Base-by-base conservation (phyloP, 805 yeast genomes). In the Sugiyamaella lignohabitans region DNA sequence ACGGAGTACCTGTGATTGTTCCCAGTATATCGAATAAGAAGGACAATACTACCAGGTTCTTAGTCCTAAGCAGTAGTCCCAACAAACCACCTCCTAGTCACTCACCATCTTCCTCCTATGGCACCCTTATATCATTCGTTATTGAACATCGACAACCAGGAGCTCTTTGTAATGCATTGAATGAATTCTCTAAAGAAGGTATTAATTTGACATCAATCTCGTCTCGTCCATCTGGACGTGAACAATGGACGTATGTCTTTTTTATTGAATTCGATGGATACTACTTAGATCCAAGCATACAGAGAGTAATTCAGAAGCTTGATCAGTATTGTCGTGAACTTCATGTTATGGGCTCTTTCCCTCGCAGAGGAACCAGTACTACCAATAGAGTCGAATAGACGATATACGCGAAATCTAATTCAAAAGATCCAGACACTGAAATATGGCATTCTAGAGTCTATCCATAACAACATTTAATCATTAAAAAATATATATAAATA, bases 11-110 rank as follows among this genome's bases (percentile, higher is more conserved):
- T 1, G 73, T 87, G 1, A 53, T 79, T 24, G 63, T 66, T 20
- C 56, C 66, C 4, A 74, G 76, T 49, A 76, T 93, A 42, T 93
- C 89, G 58, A 95, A 91, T 60, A 71, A 70, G 49, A 63, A 70
- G 27, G 80, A 78, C 21, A 91, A 91, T 62, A 86, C 95, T 3
- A 91, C 98, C 1, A 69, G 98, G 52, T 91, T 93, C 61, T 66
- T 93, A 43, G 73, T 87, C 0, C 65, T 89, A 21, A 4, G 32
- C 20, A 22, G 38, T 18, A 37, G 17, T 3, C 14, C 17, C 17
- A 17, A 16, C 2, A 45, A 34, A 16, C 38, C 27, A 19, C 10
- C 43, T 34, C 46, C 48, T 34, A 22, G 20, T 19, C 36, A 49
- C 23, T 47, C 41, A 19, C 50, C 43, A 38, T 51, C 32, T 32